These are phyloP conservation scores for Neurospora intermedia DNA, from an alignment of 495 filamentous ascomycete genomes.

Conservation along the genomic window DNA sequence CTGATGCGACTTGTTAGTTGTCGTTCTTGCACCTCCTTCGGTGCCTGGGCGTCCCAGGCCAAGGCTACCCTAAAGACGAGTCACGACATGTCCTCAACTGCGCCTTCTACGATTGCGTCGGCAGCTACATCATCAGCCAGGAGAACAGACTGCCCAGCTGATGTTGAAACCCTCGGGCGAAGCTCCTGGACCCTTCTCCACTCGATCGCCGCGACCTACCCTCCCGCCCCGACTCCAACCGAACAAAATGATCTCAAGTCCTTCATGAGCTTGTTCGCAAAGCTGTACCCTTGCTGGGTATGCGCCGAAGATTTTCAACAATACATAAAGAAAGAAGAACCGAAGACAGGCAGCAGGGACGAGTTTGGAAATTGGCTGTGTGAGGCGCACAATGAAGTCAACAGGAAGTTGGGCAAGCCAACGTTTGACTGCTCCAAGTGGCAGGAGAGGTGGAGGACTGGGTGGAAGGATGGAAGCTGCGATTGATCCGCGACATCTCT, in stretches of 20 bases:
- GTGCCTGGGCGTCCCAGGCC: slow-evolving; percentile 44
- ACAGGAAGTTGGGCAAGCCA: slow-evolving; percentile 83
- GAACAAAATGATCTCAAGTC: slow-evolving; percentile 63
- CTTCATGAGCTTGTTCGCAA: slow-evolving; percentile 73
- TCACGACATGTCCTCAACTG: slow-evolving; percentile 18
- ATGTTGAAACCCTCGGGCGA: slow-evolving; percentile 77
- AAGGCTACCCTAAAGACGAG: slow-evolving; percentile 47
- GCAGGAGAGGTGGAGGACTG: slow-evolving; percentile 90
- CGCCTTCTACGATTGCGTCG: slow-evolving; percentile 22
- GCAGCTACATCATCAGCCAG: slow-evolving; percentile 11
- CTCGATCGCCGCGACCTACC: slow-evolving; percentile 80
- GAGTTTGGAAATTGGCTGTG: slow-evolving; percentile 93
- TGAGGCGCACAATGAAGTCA: slow-evolving; percentile 95
- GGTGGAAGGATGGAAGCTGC: slow-evolving; percentile 77
- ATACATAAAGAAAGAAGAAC: slow-evolving; percentile 69
- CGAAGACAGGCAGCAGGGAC: slow-evolving; percentile 52
- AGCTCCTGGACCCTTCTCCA: slow-evolving; percentile 90
- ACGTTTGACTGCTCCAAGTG: slow-evolving; percentile 84
- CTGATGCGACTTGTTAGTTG: slow-evolving; percentile 49
- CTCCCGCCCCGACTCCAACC: slow-evolving; percentile 46
- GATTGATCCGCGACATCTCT: slow-evolving; percentile 17
- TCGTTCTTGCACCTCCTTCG: slow-evolving; percentile 77
- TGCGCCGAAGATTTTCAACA: slow-evolving; percentile 85
- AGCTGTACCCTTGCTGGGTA: slow-evolving; percentile 87
- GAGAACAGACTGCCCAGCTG: slow-evolving; percentile 54